Evolutionary conservation across 1,284 basidiomycete genomes (phyloP).

Genomic region (Moesziomyces antarcticus): DNA sequence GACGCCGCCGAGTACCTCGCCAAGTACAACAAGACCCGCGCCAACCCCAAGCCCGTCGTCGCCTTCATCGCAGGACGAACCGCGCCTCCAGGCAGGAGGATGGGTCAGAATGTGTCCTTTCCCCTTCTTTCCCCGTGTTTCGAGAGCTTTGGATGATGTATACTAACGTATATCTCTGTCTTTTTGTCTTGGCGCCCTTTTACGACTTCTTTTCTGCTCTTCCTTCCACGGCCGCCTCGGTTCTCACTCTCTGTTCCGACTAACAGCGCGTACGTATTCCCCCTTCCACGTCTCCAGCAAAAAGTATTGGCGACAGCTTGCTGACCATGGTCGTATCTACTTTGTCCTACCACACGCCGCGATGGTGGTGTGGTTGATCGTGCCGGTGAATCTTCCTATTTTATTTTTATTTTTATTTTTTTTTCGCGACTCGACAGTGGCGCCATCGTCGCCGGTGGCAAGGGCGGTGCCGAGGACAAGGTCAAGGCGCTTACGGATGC

Average conservation of each 20-base stretch:
- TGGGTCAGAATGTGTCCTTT: conserved; percentile 74
- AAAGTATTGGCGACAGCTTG: no score
- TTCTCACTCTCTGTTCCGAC: no score
- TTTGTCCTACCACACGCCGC: not conserved
- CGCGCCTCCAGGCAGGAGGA: conserved; percentile 94
- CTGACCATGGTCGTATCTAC: not conserved
- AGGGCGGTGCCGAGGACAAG: conserved; percentile 96
- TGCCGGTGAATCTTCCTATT: not conserved
- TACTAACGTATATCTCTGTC: no score
- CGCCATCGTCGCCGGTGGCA: conserved; percentile 97
- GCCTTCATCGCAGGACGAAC: conserved; percentile 96
- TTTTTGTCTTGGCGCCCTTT: no score
- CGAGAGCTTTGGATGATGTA: no score
- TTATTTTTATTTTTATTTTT: conserved; percentile 3
- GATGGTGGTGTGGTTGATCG: not conserved
- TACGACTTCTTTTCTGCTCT: no score
- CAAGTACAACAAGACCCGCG: conserved; percentile 88
- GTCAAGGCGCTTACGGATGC: conserved; percentile 92
- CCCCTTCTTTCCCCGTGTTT: not conserved
- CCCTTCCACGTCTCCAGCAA: no score
- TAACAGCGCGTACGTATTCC: no score
- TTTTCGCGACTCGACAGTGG: conserved; percentile 67
- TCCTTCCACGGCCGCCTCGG: no score
- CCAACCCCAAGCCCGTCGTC: conserved; percentile 92
- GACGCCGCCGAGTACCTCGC: conserved; percentile 97